Evolutionary conservation across 106 monocot genomes (phyloP).

Genomic region (Vanilla planifolia): DNA sequence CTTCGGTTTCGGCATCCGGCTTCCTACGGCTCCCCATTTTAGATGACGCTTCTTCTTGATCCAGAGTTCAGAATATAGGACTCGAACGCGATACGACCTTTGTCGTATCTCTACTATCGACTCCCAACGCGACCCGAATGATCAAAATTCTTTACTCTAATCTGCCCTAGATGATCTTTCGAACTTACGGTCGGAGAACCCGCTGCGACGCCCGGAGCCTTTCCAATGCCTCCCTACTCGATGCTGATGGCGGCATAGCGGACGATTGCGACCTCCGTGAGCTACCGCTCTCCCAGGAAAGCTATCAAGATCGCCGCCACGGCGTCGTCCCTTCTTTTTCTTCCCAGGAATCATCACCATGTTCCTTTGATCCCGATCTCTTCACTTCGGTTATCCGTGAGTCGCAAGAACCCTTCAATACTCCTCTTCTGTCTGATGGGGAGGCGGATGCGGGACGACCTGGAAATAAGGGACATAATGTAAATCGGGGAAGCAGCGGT

Average conservation of each 20-base stretch:
- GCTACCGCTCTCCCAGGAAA: constrained; percentile 26
- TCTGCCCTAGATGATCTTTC: constrained; percentile 53
- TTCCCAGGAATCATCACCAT: constrained; percentile 67
- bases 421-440: neutral
- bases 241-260: constrained; percentile 12
- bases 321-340: constrained; percentile 27
- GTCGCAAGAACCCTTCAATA: constrained; percentile 1
- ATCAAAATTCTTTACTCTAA: too few relatives aligned
- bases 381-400: neutral
- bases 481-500: constrained; percentile 12
- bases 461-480: constrained; percentile 3
- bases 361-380: constrained; percentile 46
- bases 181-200: constrained; percentile 71
- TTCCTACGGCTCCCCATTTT: too few relatives aligned
- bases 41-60: too few relatives aligned
- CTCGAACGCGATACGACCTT: too few relatives aligned
- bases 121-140: neutral
- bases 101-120: too few relatives aligned
- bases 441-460: neutral
- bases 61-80: too few relatives aligned
- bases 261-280: constrained; percentile 13
- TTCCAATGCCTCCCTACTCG: constrained; percentile 21
- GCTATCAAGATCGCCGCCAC: constrained; percentile 19
- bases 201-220: constrained; percentile 20
- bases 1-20: too few relatives aligned